Evolutionary conservation across 2,329 filamentous ascomycete genomes (phyloP).

Genomic region (Metarhizium brunneum): DNA sequence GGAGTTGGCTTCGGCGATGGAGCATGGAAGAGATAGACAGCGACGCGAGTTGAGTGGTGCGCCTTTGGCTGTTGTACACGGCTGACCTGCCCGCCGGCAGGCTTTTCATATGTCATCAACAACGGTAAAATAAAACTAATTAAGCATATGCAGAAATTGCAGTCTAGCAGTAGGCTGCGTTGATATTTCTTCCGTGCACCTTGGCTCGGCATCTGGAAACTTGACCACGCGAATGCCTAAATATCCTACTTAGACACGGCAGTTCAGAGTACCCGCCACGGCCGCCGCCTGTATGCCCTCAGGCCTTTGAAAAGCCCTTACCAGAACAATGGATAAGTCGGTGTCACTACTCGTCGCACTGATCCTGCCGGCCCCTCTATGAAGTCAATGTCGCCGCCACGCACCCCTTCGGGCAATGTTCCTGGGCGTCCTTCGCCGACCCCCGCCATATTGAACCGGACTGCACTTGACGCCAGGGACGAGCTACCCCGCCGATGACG

Average conservation of each 20-base stretch:
- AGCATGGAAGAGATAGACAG: neutral
- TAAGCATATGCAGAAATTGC: neutral
- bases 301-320: no score
- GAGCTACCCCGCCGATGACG: conserved; percentile 6
- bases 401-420: neutral
- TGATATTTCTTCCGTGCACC: neutral
- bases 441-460: neutral
- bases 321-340: no score
- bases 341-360: neutral
- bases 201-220: no score
- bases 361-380: neutral
- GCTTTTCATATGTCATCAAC: neutral
- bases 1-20: neutral
- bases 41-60: neutral
- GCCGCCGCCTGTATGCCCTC: no score
- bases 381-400: neutral
- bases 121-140: neutral
- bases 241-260: no score
- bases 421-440: neutral
- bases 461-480: no score
- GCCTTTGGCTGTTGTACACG: neutral
- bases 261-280: no score
- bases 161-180: neutral
- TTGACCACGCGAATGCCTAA: no score
- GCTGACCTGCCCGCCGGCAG: neutral